phyloP scores from a whole-genome alignment of 441 rosid species.

The Populus hybrid region DNA sequence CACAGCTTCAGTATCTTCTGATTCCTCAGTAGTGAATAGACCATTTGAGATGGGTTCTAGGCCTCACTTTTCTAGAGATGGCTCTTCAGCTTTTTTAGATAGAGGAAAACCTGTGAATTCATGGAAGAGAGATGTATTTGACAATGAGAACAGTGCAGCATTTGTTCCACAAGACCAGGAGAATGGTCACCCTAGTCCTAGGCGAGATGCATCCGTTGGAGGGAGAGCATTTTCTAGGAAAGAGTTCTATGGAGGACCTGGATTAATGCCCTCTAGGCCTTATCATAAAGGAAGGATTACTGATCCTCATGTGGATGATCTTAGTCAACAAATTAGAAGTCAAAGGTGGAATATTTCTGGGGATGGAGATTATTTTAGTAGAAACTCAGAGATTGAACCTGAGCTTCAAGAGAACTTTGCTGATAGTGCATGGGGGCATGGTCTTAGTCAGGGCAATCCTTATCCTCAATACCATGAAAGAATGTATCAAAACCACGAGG shows the following conservation, averaged over 20 bases:
- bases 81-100: conserved; percentile 48
- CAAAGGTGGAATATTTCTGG: conserved; percentile 77
- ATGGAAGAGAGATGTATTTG: conserved; percentile 78
- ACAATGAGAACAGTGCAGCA: conserved; percentile 51
- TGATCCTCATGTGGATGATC: conserved; percentile 55
- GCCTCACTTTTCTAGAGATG: conserved; percentile 55
- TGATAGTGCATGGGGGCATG: conserved; percentile 72
- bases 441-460: conserved; percentile 45
- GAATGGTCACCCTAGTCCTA: conserved; percentile 50
- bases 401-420: conserved; percentile 66
- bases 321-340: conserved; percentile 40
- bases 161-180: conserved; percentile 50
- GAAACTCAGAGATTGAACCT: conserved; percentile 56
- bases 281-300: conserved; percentile 53
- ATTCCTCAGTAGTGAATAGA: conserved; percentile 54
- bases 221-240: conserved; percentile 54
- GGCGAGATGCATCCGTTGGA: conserved; percentile 45
- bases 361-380: conserved; percentile 60
- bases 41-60: conserved; percentile 49
- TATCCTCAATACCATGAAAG: conserved; percentile 58
- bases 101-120: conserved; percentile 54
- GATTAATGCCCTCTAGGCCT: conserved; percentile 42
- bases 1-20: conserved; percentile 68
- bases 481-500: conserved; percentile 57
- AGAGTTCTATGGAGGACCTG: conserved; percentile 59